Evolutionary conservation across 257 asterid genomes (phyloP).

Genomic region (Solanum pinnatisectum): DNA sequence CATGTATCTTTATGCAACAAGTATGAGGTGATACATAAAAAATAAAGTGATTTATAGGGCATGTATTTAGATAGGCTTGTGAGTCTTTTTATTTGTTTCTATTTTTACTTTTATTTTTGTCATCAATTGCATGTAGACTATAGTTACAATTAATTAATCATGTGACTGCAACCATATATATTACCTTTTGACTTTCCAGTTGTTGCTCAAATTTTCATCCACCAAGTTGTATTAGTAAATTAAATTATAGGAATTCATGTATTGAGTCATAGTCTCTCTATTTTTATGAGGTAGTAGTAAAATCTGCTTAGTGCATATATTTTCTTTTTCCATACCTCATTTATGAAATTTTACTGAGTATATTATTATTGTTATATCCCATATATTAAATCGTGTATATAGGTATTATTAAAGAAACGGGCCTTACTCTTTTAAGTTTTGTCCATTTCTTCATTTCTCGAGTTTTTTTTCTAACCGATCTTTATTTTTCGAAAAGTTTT

Average conservation of each 20-base stretch:
- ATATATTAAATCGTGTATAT: too few relatives aligned
- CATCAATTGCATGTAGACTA: background rate
- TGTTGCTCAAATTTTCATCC: background rate
- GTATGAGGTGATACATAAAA: background rate
- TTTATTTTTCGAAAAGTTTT: too few relatives aligned
- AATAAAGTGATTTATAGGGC: background rate
- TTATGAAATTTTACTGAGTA: too few relatives aligned
- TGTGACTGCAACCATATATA: background rate
- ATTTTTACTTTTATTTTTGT: background rate
- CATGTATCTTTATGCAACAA: background rate
- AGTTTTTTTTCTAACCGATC: background rate
- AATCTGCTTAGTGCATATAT: too few relatives aligned
- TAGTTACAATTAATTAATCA: background rate
- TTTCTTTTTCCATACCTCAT: too few relatives aligned
- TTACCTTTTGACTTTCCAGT: background rate
- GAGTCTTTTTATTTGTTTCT: background rate
- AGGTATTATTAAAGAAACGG: background rate
- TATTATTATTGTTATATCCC: too few relatives aligned
- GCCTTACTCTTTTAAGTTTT: background rate
- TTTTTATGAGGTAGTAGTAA: too few relatives aligned
- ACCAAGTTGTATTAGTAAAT: background rate
- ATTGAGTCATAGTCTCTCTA: too few relatives aligned
- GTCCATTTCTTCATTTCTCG: background rate
- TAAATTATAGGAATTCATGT: background rate
- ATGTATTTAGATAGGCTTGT: background rate